These are phyloP conservation scores for Haematococcus sp. DNA, from an alignment of 139 green algal species.

Conservation along the genomic window DNA sequence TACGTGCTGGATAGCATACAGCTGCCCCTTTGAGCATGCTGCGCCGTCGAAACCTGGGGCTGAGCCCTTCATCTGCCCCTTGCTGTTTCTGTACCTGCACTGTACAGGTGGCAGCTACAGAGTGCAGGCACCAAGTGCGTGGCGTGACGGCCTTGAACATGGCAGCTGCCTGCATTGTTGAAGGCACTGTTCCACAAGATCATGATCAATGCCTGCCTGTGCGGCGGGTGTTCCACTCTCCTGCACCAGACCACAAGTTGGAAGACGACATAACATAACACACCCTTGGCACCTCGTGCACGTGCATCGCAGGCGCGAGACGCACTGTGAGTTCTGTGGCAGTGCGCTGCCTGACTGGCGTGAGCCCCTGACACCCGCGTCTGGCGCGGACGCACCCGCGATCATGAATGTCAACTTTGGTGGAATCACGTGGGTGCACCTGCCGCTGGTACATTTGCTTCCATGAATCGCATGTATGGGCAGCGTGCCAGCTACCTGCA, in stretches of 20 bases:
- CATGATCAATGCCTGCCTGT: neutral
- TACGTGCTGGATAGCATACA: too few relatives aligned
- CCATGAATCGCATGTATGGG: neutral
- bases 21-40: too few relatives aligned
- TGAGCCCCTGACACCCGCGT: slow-evolving; percentile 57
- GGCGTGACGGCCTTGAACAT: too few relatives aligned
- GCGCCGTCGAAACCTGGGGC: too few relatives aligned
- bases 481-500: too few relatives aligned
- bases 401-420: slow-evolving; percentile 85
- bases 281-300: too few relatives aligned
- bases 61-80: too few relatives aligned
- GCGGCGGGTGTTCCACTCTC: neutral
- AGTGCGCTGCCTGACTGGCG: slow-evolving; percentile 78
- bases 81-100: too few relatives aligned
- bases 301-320: slow-evolving; percentile 64
- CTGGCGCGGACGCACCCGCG: neutral
- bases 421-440: slow-evolving; percentile 51
- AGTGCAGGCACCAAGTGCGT: slow-evolving; percentile 71
- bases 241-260: neutral
- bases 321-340: slow-evolving; percentile 85
- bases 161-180: too few relatives aligned
- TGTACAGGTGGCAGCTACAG: slow-evolving; percentile 79
- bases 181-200: too few relatives aligned
- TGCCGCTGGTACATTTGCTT: too few relatives aligned
- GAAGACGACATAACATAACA: too few relatives aligned